These are phyloP conservation scores for Umbelopsis sp. DNA, from an alignment of 371 early-diverging fungal species.

Conservation along the genomic window DNA sequence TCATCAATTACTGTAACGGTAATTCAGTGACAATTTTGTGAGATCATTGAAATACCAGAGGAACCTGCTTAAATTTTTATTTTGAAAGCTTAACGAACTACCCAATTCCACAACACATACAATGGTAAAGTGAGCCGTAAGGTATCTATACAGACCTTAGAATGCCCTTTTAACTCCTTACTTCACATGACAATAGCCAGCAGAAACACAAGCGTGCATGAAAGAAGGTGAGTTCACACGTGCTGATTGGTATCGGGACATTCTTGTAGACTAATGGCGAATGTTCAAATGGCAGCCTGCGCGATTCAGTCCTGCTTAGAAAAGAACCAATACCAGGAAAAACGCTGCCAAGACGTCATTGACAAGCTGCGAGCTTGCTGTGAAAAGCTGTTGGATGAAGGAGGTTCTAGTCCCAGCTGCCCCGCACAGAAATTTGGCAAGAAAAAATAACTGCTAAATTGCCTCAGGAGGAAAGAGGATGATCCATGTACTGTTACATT, in stretches of 20 bases:
- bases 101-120: background rate
- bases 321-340: slow-evolving; percentile 70
- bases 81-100: too few species aligned
- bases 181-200: background rate
- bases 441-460: slow-evolving; percentile 6
- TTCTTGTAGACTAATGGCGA: background rate
- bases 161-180: background rate
- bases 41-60: background rate
- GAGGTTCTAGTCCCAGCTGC: slow-evolving; percentile 68
- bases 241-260: background rate
- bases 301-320: slow-evolving; percentile 72
- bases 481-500: background rate
- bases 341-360: slow-evolving; percentile 59
- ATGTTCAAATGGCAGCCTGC: slow-evolving; percentile 51
- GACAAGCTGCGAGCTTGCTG: slow-evolving; percentile 66
- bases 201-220: background rate
- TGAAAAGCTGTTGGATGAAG: slow-evolving; percentile 53
- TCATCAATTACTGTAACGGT: too few species aligned
- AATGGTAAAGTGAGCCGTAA: background rate
- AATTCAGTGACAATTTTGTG: background rate
- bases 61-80: background rate
- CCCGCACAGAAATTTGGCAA: slow-evolving; percentile 56
- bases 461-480: too few species aligned
- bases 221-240: background rate
- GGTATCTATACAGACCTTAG: background rate